A percentile compares a stretch with the other conserved stretches of the same genome.
These are phyloP conservation scores for Trifolium dubium DNA, from an alignment of 306 rosid genomes.

Conservation along the genomic window DNA sequence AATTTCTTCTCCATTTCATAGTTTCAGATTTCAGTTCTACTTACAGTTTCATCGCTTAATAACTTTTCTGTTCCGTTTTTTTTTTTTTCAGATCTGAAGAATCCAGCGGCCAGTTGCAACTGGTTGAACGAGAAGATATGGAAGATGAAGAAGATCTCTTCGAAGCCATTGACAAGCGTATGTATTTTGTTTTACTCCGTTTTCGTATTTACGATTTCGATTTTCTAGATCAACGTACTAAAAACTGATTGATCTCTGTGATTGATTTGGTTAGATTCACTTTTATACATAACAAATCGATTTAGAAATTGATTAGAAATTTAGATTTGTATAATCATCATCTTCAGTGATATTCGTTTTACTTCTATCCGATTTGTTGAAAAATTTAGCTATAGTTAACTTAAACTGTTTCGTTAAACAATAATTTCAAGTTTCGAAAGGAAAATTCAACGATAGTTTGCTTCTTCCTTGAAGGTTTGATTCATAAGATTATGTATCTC, in stretches of 20 bases:
- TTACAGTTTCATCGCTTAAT: conserved; percentile 21
- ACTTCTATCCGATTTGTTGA: neutral
- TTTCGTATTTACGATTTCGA: conserved; percentile 1
- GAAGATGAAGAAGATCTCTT: conserved; percentile 91
- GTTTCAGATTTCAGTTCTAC: conserved; percentile 29
- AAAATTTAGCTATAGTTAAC: neutral
- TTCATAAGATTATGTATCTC: conserved; percentile 29
- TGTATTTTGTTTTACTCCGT: conserved; percentile 51
- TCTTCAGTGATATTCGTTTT: conserved; percentile 9
- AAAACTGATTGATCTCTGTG: conserved; percentile 8
- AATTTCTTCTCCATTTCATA: conserved; percentile 32
- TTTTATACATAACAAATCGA: neutral
- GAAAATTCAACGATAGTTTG: neutral
- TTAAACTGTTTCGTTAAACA: neutral
- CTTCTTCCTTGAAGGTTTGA: neutral
- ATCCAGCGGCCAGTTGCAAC: conserved; percentile 81
- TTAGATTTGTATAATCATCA: neutral
- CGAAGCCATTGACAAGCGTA: conserved; percentile 93
- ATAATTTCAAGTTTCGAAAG: conserved; percentile 4
- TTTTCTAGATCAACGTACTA: conserved; percentile 8
- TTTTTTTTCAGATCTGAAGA: conserved; percentile 70
- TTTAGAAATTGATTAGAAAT: no score
- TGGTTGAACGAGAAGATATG: conserved; percentile 85
- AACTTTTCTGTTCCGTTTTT: conserved; percentile 15
- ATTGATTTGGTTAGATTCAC: conserved; percentile 5